Base-by-base conservation (phyloP, 2,329 filamentous ascomycete species). In the Colletotrichum liriopes region DNA sequence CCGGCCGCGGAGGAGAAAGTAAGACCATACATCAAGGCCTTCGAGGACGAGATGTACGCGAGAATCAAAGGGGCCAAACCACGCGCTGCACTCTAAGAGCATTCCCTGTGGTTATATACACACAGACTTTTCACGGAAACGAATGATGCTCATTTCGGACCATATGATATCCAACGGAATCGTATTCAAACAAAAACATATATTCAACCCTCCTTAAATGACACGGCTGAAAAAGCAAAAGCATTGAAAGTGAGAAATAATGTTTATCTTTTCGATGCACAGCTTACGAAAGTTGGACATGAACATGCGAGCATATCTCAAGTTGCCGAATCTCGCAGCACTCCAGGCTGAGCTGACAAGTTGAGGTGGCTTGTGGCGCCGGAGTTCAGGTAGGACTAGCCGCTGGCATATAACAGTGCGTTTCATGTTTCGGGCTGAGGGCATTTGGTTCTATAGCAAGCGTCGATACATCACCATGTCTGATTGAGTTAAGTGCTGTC, bases 11-110 rank as follows among this genome's bases (percentile, higher is more conserved):
- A 87, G 76, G 29, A 55, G 9, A 76, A 77, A 55, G 78, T 78
- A 9, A 79, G 80, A 60, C 75, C 77, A 58, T 77, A 84, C 68
- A 81, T 82, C 54, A 76, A 72, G 18, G 74, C 77, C 41, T 85
- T 83, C 60, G 83, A 86, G 75, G 78, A 78, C 29, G 82, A 80
- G 32, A 75, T 86, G 7, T 86, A 86, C 73, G 74, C 74, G 52
- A 78, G 77, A 73, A 71, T 72, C 18, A 60, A 12, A 23, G 51
- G 20, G 5, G 8, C 16, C 20, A 65, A 47, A 4, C 23, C 37
- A 6, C 52, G 62, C 12, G 29, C 62, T 11, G 37, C 20, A 16
- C 60, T 63, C 12, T 63, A 3, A 49, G 11, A 1, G 4, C 1
- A 23, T 18, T 14, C 1, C 9, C 14, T 39, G n/a, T 37, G 4